phyloP scores from a whole-genome alignment of 2,329 filamentous ascomycete species.

The Sporothrix variecibatus region DNA sequence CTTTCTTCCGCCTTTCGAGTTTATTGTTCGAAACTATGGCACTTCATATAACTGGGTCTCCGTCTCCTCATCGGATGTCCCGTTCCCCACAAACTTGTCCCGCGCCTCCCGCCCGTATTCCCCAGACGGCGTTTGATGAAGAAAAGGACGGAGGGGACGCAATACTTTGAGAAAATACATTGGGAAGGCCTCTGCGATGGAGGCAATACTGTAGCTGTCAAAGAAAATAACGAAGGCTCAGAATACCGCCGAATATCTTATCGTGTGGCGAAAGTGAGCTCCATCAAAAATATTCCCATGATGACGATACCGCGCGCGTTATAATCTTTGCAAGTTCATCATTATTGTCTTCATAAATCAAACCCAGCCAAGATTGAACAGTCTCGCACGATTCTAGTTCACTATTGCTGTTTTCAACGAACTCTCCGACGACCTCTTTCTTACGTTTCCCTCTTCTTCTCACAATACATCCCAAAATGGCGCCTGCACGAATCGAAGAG shows the following conservation, averaged over 20 bases:
- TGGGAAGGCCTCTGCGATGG: not conserved
- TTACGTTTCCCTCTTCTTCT: not conserved
- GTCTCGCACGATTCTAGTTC: not conserved
- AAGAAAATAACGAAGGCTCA: not conserved
- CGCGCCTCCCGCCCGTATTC: not conserved
- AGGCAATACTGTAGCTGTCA: not conserved
- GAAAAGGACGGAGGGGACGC: not conserved
- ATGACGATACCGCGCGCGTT: not conserved
- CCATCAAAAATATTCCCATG: not conserved
- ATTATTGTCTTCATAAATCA: not conserved
- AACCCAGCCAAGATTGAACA: not conserved
- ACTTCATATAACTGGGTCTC: not conserved
- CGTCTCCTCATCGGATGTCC: not conserved
- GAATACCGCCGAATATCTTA: not conserved
- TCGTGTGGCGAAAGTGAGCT: not conserved
- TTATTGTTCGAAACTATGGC: not conserved
- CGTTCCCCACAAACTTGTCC: not conserved
- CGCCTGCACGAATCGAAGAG: constrained; percentile 32
- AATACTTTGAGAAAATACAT: not conserved
- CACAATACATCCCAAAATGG: constrained; percentile 27
- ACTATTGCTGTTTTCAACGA: no score
- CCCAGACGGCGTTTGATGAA: not conserved
- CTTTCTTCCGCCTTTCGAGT: not conserved
- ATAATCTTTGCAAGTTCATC: not conserved
- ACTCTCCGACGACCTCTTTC: not conserved